A percentile compares a stretch with the other conserved stretches of the same genome.
Conservation (phyloP, 345 rosid genomes). For the Camelina neglecta region DNA sequence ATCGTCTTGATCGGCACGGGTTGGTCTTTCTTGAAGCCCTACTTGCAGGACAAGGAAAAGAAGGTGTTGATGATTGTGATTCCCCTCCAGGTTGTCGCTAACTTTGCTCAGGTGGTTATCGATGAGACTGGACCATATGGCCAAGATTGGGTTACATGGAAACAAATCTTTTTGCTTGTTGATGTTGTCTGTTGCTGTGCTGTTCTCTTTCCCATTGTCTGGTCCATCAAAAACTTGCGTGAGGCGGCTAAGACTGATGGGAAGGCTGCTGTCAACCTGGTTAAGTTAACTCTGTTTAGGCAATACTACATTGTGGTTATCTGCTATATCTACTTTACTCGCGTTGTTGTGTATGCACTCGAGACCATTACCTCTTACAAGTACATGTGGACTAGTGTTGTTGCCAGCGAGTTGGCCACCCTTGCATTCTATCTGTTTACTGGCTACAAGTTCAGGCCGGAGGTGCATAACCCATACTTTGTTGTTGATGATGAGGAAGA, state of each 20-base stretch:
- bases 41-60: constrained; percentile 95
- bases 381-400: constrained; percentile 89
- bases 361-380: constrained; percentile 91
- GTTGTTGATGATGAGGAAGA: constrained; percentile 96
- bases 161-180: constrained; percentile 83
- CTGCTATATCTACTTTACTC: constrained; percentile 92
- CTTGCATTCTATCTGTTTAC: constrained; percentile 88
- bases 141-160: constrained; percentile 88
- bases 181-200: constrained; percentile 98
- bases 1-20: constrained; percentile 97
- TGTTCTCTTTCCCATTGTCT: constrained; percentile 87
- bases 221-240: constrained; percentile 95
- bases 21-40: constrained; percentile 97
- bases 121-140: constrained; percentile 86
- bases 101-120: constrained; percentile 87
- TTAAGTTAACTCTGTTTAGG: constrained; percentile 90
- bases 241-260: constrained; percentile 97
- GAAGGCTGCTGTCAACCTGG: constrained; percentile 91
- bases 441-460: constrained; percentile 88
- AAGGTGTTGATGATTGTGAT: constrained; percentile 95
- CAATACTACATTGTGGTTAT: constrained; percentile 96
- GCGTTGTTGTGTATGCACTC: constrained; percentile 85
- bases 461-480: constrained; percentile 94
- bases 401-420: constrained; percentile 86
- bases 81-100: constrained; percentile 92